phyloP scores from a whole-genome alignment of 2,329 filamentous ascomycete species.

The Fusarium irregulare region DNA sequence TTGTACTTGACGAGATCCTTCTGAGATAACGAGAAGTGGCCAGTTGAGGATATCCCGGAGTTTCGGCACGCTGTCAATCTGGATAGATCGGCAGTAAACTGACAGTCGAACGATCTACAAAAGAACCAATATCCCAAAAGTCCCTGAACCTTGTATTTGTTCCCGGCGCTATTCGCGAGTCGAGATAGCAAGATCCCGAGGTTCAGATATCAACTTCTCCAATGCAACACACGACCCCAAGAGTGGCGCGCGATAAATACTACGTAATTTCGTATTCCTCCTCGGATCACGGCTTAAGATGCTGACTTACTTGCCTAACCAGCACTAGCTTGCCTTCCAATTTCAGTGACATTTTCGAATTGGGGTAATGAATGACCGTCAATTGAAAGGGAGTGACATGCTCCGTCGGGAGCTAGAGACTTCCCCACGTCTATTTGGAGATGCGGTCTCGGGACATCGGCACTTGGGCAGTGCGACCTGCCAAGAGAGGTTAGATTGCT shows the following conservation, averaged over 20 bases:
- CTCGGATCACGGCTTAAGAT: not conserved
- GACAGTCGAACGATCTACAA: slow-evolving; percentile 4
- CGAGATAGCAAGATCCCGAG: not conserved
- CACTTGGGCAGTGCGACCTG: slow-evolving; percentile 5
- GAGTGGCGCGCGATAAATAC: not conserved
- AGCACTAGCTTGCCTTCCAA: not conserved
- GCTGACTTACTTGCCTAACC: not conserved
- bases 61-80: slow-evolving; percentile 22
- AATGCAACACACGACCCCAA: not conserved
- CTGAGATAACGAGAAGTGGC: not conserved
- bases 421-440: slow-evolving; percentile 8
- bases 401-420: not conserved
- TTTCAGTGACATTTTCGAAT: not conserved
- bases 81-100: slow-evolving; percentile 8
- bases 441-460: not conserved
- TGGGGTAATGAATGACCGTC: not conserved
- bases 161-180: slow-evolving; percentile 7
- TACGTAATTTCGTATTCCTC: slow-evolving; percentile 14
- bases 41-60: slow-evolving; percentile 1
- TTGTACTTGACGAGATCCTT: not conserved
- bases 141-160: not conserved
- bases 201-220: not conserved
- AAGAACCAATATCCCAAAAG: slow-evolving; percentile 20
- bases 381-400: slow-evolving; percentile 21
- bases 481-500: slow-evolving; percentile 4